Base-by-base conservation (phyloP, 176 grass and related monocot genomes). In the Calamus simplicifolius region DNA sequence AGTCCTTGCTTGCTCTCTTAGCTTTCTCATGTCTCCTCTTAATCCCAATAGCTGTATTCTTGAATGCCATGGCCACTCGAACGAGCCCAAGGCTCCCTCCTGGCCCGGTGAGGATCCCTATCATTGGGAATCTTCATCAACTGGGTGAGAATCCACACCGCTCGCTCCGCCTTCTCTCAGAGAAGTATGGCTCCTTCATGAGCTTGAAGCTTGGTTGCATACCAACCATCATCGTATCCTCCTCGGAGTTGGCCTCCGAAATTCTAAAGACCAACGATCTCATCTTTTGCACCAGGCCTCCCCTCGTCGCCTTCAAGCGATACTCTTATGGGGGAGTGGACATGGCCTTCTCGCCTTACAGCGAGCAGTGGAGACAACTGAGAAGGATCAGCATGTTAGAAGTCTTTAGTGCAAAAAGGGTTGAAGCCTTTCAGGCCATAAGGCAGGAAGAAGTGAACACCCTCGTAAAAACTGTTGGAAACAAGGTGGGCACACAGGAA, bases 391-490 rank as follows among this genome's bases (percentile, higher is more conserved):
- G 38, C 48, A 6, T 17, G 10, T 14, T 27, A 1, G 48, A 64
- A 48, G 19, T 64, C 21, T 64, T n/a, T 48, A 51, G 19, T 19
- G 7, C 5, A 16, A 67, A 53, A 50, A 67, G 19, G 64, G 50
- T 54, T 0, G 2, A 15, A 3, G 52, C 64, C 26, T 54, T 54
- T 18, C 4, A 12, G 57, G 30, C 48, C 19, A 62, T 72, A 25
- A 49, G 69, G 35, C 35, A 72, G 30, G 35, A 62, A 61, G 57
- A 72, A 61, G 23, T 59, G 13, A 17, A 4, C 15, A 50, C 26
- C 48, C 16, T 70, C 16, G 13, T 55, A 8, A 38, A 18, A 0
- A 58, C 18, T 38, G 15, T n/a, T n/a, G n/a, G n/a, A n/a, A n/a
- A n/a, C n/a, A n/a, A n/a, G n/a, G n/a, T n/a, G n/a, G n/a, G n/a